Evolutionary conservation across 2,329 filamentous ascomycete species (phyloP).

Genomic region (Elsinoe ampelina): DNA sequence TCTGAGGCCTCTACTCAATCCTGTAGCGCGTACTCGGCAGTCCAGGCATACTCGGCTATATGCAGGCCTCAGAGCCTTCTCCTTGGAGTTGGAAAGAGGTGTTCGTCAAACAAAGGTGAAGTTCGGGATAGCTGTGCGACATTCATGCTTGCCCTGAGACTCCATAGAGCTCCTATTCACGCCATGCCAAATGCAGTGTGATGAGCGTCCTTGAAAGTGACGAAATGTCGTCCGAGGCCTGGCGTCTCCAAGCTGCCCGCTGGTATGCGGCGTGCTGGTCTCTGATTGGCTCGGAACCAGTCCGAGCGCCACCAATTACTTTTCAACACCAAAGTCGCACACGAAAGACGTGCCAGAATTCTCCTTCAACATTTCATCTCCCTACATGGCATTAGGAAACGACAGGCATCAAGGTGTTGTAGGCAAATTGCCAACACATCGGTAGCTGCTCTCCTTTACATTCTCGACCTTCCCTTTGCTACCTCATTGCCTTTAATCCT

Average conservation of each 20-base stretch:
- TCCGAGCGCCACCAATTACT: neutral
- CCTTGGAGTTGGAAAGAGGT: neutral
- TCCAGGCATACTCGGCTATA: constrained; percentile 33
- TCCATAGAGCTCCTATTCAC: neutral
- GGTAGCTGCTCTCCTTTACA: neutral
- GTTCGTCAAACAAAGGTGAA: neutral
- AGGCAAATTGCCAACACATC: neutral
- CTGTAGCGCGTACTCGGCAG: constrained; percentile 36
- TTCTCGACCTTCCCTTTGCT: neutral
- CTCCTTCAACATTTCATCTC: neutral
- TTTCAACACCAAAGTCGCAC: neutral
- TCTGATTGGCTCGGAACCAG: neutral
- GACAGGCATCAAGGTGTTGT: neutral
- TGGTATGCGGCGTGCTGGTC: neutral
- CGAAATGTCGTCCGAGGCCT: neutral
- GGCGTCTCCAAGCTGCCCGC: neutral
- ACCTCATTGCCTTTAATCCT: neutral
- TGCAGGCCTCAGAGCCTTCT: neutral
- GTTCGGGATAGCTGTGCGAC: neutral
- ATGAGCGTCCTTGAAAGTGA: neutral
- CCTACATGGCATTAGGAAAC: neutral
- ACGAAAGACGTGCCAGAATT: neutral
- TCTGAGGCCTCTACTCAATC: no score
- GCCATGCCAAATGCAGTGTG: constrained; percentile 8
- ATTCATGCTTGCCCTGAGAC: neutral